Base-by-base conservation (phyloP, 306 rosid species). In the Quercus bicolor region DNA sequence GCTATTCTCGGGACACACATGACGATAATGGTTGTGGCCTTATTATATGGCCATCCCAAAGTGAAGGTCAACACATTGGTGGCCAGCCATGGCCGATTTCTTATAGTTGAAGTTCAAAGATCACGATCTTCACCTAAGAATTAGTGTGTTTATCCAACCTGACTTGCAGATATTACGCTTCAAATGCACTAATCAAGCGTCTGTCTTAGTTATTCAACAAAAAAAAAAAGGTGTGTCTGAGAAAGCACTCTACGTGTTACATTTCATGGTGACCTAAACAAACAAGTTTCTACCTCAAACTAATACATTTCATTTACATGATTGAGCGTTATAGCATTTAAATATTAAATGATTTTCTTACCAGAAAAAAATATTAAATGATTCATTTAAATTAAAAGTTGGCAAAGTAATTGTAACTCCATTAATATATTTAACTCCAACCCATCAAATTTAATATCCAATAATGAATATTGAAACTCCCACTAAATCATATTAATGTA, bases 111-210 rank as follows among this genome's bases (percentile, higher is more conserved):
- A 65, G 16, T 34, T 66, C 24, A 66, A 29, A 31, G 24, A 66
- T 33, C 26, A 31, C 14, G 51, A 19, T 8, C 52, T 66, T 31
- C 71, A 66, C 52, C 48, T 31, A 16, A 31, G 45, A 48, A 48
- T 10, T 13, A 48, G 15, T 48, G 53, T 48, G 15, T 48, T 48
- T 31, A 7, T 66, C 71, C 10, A 33, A 66, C 24, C 76, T 80
- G 77, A 72, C 19, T 48, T 10, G 45, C 53, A 13, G 73, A 81
- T 75, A 61, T 64, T 70, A 56, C 11, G 45, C 80, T 81, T 81
- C 55, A 31, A 60, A 52, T 18, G 37, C 81, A 81, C 78, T 81
- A 71, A 81, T 74, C 64, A 68, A 53, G 56, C 15, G 81, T 78
- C 55, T 78, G 84, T 66, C 34, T 65, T 13, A 7, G 48, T 40